phyloP scores from a whole-genome alignment of 1,139 yeast species.

The Taphrina deformans region DNA sequence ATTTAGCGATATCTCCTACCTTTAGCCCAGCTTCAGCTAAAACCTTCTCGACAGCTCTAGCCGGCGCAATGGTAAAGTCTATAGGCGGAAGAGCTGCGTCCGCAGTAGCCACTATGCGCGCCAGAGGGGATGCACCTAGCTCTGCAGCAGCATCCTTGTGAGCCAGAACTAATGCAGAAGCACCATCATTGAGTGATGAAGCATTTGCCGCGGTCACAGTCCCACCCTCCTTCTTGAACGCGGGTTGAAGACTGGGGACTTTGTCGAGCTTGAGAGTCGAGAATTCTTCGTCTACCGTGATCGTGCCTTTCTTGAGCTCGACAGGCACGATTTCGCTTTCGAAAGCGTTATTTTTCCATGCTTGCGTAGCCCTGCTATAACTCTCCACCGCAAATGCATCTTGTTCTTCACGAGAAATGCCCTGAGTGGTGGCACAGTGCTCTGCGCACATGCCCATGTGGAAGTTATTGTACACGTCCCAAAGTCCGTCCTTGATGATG shows the following conservation, averaged over 20 bases:
- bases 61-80: constrained; percentile 91
- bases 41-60: constrained; percentile 87
- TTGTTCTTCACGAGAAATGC: constrained; percentile 67
- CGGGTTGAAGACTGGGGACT: constrained; percentile 81
- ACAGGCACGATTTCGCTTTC: constrained; percentile 74
- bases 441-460: constrained; percentile 98
- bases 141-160: constrained; percentile 71
- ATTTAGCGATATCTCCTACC: constrained; percentile 57
- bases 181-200: constrained; percentile 90
- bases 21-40: constrained; percentile 57
- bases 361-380: constrained; percentile 79
- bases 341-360: constrained; percentile 78
- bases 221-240: constrained; percentile 66
- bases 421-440: constrained; percentile 78
- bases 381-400: constrained; percentile 85
- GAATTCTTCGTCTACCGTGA: constrained; percentile 75
- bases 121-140: constrained; percentile 64
- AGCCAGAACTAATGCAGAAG: constrained; percentile 81
- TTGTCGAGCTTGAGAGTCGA: constrained; percentile 67
- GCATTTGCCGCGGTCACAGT: constrained; percentile 95
- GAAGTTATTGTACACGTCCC: constrained; percentile 79
- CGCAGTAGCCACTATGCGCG: constrained; percentile 82
- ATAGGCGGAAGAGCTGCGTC: constrained; percentile 91
- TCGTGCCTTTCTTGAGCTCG: constrained; percentile 79
- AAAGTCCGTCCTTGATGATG: constrained; percentile 83